Conservation (phyloP, 176 grass and related monocot genomes). For the Zoysia japonica region DNA sequence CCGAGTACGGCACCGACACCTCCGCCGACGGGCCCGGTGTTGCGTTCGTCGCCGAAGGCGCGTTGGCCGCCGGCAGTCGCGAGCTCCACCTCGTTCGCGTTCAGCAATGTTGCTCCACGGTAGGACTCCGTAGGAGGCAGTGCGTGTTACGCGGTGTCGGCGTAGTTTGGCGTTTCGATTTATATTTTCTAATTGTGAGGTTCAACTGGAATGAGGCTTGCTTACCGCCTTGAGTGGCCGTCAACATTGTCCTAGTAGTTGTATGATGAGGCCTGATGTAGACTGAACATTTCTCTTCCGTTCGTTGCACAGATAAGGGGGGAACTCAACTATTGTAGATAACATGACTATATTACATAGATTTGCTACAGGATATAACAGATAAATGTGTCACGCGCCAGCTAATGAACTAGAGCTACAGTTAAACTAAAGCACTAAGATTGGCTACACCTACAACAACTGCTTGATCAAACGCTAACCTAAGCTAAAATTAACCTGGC, state of each 20-base stretch:
- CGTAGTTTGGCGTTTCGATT: too few species aligned
- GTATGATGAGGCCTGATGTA: neutral
- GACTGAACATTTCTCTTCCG: neutral
- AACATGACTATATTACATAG: neutral
- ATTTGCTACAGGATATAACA: neutral
- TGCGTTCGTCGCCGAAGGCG: neutral
- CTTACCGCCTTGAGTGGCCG: neutral
- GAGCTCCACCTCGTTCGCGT: neutral
- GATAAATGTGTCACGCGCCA: neutral
- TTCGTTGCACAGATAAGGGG: neutral
- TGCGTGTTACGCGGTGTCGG: neutral
- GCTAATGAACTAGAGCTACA: neutral
- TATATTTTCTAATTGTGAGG: neutral
- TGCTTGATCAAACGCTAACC: conserved; percentile 1
- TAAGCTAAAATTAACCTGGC: neutral
- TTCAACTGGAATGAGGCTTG: too few species aligned
- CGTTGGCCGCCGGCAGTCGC: neutral
- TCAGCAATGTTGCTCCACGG: neutral
- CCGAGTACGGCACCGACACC: too few species aligned
- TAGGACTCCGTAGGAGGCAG: neutral
- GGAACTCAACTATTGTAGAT: neutral
- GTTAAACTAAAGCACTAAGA: neutral
- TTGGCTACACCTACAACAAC: conserved; percentile 1
- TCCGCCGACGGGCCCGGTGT: too few species aligned
- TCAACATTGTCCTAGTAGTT: neutral